Percentiles rank a stretch among this genome's conserved stretches.
Evolutionary conservation across 2,329 filamentous ascomycete genomes (phyloP).

Genomic region (Stagonosporopsis vannaccii): DNA sequence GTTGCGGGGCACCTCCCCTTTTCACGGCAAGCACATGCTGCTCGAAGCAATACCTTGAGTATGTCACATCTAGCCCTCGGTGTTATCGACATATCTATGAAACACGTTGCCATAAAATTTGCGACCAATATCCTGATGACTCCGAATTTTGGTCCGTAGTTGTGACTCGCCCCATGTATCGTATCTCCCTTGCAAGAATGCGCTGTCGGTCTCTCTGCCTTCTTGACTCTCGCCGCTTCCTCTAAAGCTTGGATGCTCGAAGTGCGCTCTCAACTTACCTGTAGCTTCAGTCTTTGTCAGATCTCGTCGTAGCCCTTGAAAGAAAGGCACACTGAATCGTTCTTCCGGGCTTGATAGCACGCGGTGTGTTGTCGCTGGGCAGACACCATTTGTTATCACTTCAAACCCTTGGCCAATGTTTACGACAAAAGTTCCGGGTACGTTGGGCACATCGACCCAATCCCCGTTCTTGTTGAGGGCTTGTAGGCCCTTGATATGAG

Average conservation of each 20-base stretch:
- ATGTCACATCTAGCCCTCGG: background rate
- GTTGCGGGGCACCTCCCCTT: background rate
- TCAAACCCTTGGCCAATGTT: conserved; percentile 2
- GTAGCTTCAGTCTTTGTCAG: background rate
- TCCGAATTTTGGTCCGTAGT: background rate
- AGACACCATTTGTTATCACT: background rate
- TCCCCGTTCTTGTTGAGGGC: background rate
- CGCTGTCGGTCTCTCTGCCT: background rate
- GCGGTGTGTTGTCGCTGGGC: conserved; percentile 1
- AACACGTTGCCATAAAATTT: background rate
- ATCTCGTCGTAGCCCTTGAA: background rate
- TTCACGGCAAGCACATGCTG: background rate
- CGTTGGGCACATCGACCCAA: background rate
- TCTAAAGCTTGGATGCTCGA: background rate
- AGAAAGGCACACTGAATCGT: background rate
- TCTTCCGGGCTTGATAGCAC: background rate
- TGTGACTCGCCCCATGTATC: conserved; percentile 2
- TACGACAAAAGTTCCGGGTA: background rate
- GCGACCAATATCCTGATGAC: background rate
- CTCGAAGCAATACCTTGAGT: no score
- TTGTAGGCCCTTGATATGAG: background rate
- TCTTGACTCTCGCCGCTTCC: background rate
- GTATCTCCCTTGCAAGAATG: background rate
- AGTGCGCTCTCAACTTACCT: background rate
- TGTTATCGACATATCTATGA: background rate